Evolutionary conservation across 495 filamentous ascomycete species (phyloP).

Genomic region (Lentithecium fluviatile): DNA sequence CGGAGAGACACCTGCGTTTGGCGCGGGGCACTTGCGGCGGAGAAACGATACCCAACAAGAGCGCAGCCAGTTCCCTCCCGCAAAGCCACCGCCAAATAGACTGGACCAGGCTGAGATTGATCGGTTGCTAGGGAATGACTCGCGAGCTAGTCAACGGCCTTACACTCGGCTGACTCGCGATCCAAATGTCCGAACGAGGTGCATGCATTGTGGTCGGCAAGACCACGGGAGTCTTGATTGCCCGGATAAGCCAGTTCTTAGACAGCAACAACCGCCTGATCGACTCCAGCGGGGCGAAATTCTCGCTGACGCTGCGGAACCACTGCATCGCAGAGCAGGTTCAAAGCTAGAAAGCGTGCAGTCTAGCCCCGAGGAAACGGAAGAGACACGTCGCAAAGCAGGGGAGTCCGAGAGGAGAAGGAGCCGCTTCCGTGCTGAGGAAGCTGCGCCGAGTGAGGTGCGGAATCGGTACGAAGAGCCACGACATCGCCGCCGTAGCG

Average conservation of each 20-base stretch:
- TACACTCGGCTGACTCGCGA: constrained; percentile 16
- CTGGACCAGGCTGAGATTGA: constrained; percentile 16
- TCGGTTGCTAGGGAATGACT: constrained; percentile 1
- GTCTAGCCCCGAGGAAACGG: not conserved
- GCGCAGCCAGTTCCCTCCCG: not conserved
- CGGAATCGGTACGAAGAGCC: constrained; percentile 22
- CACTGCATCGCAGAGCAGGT: constrained; percentile 11
- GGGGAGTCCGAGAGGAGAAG: constrained; percentile 11
- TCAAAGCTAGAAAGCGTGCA: not conserved
- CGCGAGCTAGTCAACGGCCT: not conserved
- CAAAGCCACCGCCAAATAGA: not conserved
- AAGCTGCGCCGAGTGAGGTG: not conserved
- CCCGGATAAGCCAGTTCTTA: constrained; percentile 5
- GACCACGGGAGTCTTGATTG: constrained; percentile 19
- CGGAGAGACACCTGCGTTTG: constrained; percentile 5
- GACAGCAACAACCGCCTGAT: not conserved
- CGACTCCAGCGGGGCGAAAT: not conserved
- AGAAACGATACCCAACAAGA: constrained; percentile 7
- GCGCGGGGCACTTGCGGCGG: constrained; percentile 10
- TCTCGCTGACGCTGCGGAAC: constrained; percentile 12
- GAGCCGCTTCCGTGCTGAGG: constrained; percentile 18
- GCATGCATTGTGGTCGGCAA: constrained; percentile 10
- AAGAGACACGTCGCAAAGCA: not conserved
- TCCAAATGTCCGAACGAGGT: constrained; percentile 9
- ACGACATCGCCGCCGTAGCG: constrained; percentile 4